Evolutionary conservation across 164 flowering plant species (phyloP), one percentile per base, ranked within the genome.

Genomic region (Protea cynaroides): DNA sequence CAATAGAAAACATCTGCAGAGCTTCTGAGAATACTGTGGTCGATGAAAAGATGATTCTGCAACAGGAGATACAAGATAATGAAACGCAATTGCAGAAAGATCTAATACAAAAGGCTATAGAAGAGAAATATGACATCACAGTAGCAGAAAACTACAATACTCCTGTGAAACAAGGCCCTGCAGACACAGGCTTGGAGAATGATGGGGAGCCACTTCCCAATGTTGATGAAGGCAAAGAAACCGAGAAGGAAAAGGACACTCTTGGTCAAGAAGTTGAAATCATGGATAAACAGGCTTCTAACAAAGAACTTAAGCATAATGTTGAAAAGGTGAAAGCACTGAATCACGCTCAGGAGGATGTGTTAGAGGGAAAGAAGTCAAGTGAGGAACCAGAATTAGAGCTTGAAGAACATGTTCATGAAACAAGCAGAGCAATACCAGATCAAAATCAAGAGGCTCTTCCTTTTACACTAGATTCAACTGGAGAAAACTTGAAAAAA

Each of bases 1-100:
- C 69, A 46, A 6, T 29, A 43, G 68, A 69, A 65, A 76, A 71
- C 43, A 65, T 53, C 25, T 51, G 57, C 64, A 65, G 24, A 62
- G 21, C 66, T 61, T 58, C 74, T 40, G 72, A 72, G 58, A 47
- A 58, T 58, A 34, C n/a, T 52, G 63, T 67, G 51, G 69, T 36
- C 25, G 40, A 67, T 46, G 72, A 69, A 59, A 60, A 11, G 36
- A 11, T 50, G 38, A 14, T 19, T 72, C 58, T 40, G 43, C 43
- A 53, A 44, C 47, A 63, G 25, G 64, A 64, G 40, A 63, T 12
- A 13, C 2, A 49, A 46, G 63, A 66, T 43, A 24, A 62, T 43
- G 68, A 50, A 74, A 65, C 25, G 44, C 56, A 53, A 46, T 53
- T 44, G 58, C 67, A 65, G 71, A 64, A 65, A 59, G 64, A 59